Evolutionary conservation across 2,329 filamentous ascomycete genomes (phyloP).

Genomic region (Exophiala xenobiotica): DNA sequence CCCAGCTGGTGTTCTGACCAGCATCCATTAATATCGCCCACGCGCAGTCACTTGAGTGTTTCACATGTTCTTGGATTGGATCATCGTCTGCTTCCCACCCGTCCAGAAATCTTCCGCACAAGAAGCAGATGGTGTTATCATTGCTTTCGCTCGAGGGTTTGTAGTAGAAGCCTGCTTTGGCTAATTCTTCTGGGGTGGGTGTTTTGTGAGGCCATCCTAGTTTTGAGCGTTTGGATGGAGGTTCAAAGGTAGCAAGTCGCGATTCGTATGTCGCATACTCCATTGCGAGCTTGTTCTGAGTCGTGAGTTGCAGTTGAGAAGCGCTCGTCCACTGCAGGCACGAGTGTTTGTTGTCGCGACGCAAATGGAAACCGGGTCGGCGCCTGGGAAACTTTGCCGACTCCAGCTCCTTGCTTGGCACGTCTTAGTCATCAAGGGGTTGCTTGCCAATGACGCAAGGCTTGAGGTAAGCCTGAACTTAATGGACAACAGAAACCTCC

Average conservation of each 20-base stretch:
- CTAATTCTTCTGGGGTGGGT: slow-evolving; percentile 70
- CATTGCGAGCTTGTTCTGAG: slow-evolving; percentile 11
- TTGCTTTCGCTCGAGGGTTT: slow-evolving; percentile 70
- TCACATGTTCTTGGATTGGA: slow-evolving; percentile 79
- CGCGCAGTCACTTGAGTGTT: slow-evolving; percentile 76
- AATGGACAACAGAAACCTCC: no score
- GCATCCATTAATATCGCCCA: slow-evolving; percentile 74
- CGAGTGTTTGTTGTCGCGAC: slow-evolving; percentile 12
- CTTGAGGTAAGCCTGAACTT: no score
- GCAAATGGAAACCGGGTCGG: no score
- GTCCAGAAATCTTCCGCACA: slow-evolving; percentile 79
- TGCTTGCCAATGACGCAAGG: slow-evolving; percentile 2
- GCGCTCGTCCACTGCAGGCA: neutral
- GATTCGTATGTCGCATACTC: slow-evolving; percentile 62
- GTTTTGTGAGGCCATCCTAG: slow-evolving; percentile 74
- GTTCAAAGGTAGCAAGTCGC: slow-evolving; percentile 77
- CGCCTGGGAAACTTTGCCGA: slow-evolving; percentile 6
- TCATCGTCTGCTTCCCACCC: slow-evolving; percentile 90
- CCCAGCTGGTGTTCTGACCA: slow-evolving; percentile 60
- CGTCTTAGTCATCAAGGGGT: neutral
- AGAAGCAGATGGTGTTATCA: slow-evolving; percentile 88
- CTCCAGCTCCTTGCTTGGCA: neutral
- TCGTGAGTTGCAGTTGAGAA: neutral
- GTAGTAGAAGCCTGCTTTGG: slow-evolving; percentile 88
- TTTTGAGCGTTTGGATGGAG: slow-evolving; percentile 58